Evolutionary conservation across 2,329 filamentous ascomycete species (phyloP), one percentile per base, ranked within the genome.

Genomic region (Biscogniauxia marginata): DNA sequence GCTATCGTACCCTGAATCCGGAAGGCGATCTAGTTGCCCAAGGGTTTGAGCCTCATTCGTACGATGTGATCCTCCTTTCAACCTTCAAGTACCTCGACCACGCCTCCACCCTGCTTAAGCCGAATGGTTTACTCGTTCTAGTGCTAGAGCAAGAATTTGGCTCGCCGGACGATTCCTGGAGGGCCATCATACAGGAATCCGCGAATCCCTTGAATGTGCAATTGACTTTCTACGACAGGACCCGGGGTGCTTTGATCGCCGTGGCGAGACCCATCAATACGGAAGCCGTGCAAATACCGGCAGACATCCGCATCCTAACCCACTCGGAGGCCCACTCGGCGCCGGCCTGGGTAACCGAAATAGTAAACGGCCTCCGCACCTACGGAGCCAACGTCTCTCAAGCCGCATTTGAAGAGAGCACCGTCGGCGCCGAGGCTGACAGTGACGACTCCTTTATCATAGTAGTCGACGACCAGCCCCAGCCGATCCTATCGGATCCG

Each of bases 391-490:
- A 39, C 7, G 30, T 39, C 11, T 39, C 30, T n/a, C 30, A 39
- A n/a, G 30, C 30, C 30, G n/a, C 30, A 13, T 7, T 52, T 20
- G 13, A 34, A 34, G 23, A 34, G 2, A 7, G 24, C 4, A 11
- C 11, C 53, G 11, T 43, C 19, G 7, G 8, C 8, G 24, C 49
- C 34, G 30, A 21, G 21, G 25, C 20, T 44, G 25, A 50, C 16
- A 18, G 13, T 19, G 13, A 18, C 7, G 53, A 47, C 39, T 19
- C n/a, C 21, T 19, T 46, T 9, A 30, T 47, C 34, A 21, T 53
- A 11, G 22, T 60, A n/a, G 22, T 62, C 20, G 46, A 58, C 23
- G 60, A 62, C 34, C 46, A 49, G 9, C 11, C n/a, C 3, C 13
- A 52, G 18, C 49, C 58, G 4, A 58, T 60, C 4, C 49, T 60